Conservation (phyloP, 2,329 filamentous ascomycete genomes). For the Aspergillus quadrilineatus region DNA sequence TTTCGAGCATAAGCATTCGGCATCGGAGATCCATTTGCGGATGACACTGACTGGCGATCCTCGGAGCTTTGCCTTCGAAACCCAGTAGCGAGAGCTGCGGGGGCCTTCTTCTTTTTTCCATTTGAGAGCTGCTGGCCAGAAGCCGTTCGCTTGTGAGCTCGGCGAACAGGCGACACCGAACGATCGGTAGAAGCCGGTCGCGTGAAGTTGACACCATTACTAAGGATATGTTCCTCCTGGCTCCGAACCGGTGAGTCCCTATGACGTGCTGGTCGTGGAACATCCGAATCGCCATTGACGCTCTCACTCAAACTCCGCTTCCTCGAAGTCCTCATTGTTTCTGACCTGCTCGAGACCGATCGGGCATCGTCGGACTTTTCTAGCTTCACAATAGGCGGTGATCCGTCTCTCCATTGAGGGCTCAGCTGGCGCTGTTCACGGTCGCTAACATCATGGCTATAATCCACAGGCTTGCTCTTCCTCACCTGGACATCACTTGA, state of each 20-base stretch:
- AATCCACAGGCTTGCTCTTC: constrained; percentile 34
- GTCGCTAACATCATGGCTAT: constrained; percentile 23
- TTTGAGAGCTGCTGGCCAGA: constrained; percentile 34
- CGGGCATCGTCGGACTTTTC: constrained; percentile 36
- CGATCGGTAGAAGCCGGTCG: constrained; percentile 34
- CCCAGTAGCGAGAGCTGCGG: constrained; percentile 43
- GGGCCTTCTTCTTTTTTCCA: constrained; percentile 38
- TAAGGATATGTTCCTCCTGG: constrained; percentile 28
- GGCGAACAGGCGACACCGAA: constrained; percentile 38
- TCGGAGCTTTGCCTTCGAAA: constrained; percentile 46
- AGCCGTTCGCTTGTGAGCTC: constrained; percentile 37
- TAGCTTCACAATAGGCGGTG: constrained; percentile 38
- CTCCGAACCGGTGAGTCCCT: constrained; percentile 21
- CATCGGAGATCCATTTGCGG: constrained; percentile 45
- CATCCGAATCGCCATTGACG: constrained; percentile 31
- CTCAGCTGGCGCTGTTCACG: constrained; percentile 26
- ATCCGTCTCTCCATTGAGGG: constrained; percentile 27
- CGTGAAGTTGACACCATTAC: constrained; percentile 27
- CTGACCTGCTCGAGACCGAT: constrained; percentile 25
- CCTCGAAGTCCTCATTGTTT: constrained; percentile 25
- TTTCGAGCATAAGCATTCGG: constrained; percentile 44
- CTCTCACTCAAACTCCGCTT: constrained; percentile 42
- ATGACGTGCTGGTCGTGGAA: constrained; percentile 25
- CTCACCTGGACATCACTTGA: constrained; percentile 26
- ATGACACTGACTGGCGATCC: constrained; percentile 47